A percentile compares a stretch with the other conserved stretches of the same genome.
These are phyloP conservation scores for Gnetum montanum DNA, from an alignment of 75 land plant genomes.

Conservation along the genomic window DNA sequence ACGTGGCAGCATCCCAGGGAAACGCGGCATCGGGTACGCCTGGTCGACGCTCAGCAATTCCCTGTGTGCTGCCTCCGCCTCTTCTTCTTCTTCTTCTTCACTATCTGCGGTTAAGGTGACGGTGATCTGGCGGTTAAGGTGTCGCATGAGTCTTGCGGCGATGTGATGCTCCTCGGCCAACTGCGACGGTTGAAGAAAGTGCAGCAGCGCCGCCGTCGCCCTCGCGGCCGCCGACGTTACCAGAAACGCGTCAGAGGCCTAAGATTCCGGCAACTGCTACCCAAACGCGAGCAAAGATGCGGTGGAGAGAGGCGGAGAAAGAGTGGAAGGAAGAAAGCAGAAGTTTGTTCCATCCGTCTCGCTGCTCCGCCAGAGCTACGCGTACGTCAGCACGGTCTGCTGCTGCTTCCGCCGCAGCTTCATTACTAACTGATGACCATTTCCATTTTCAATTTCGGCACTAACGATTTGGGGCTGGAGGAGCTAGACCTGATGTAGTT, in stretches of 20 bases:
- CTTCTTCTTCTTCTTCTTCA: too few species aligned
- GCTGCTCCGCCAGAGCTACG: conserved; percentile 30
- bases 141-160: conserved; percentile 33
- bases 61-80: conserved; percentile 19
- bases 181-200: too few species aligned
- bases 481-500: too few species aligned
- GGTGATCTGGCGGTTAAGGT: too few species aligned
- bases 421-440: background rate
- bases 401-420: conserved; percentile 16
- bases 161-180: conserved; percentile 64
- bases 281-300: conserved; percentile 26
- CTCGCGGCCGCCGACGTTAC: conserved; percentile 15
- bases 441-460: too few species aligned
- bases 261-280: conserved; percentile 8
- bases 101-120: too few species aligned
- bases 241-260: conserved; percentile 16
- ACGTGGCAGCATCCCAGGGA: conserved; percentile 47
- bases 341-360: conserved; percentile 57
- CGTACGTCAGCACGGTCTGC: conserved; percentile 65
- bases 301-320: conserved; percentile 26
- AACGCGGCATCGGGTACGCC: conserved; percentile 54
- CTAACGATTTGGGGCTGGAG: too few species aligned
- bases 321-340: too few species aligned
- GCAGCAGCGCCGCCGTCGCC: conserved; percentile 59
- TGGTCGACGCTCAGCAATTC: conserved; percentile 38